Evolutionary conservation across 352 stramenopile species (phyloP).

Genomic region (Vaucheria bursata): DNA sequence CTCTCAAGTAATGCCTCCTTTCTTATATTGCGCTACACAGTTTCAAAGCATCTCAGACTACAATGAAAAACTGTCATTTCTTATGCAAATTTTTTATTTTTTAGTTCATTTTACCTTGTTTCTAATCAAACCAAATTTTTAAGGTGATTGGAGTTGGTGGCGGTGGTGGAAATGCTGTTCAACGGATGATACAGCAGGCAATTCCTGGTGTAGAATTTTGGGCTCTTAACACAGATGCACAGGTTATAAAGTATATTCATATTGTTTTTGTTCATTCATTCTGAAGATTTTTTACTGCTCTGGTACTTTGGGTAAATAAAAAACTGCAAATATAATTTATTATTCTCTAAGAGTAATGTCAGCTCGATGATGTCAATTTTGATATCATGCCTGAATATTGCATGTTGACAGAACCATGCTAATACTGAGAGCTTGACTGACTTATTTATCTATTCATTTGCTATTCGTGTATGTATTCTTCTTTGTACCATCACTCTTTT

Average conservation of each 20-base stretch:
- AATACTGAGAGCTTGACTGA: background rate
- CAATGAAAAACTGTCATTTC: too few relatives aligned
- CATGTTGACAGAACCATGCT: background rate
- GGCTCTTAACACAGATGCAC: slow-evolving; percentile 87
- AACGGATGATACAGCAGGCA: slow-evolving; percentile 59
- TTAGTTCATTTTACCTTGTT: too few relatives aligned
- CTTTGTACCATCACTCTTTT: background rate
- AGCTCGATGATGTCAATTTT: background rate
- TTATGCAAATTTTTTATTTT: too few relatives aligned
- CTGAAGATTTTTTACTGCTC: background rate
- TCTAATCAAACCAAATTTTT: too few relatives aligned
- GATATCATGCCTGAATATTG: background rate
- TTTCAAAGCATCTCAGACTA: too few relatives aligned
- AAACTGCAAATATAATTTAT: background rate
- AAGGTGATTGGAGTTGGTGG: slow-evolving; percentile 65
- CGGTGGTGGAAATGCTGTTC: slow-evolving; percentile 61
- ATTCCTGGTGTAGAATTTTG: slow-evolving; percentile 82
- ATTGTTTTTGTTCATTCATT: background rate
- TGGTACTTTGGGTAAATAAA: background rate
- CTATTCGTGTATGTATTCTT: background rate
- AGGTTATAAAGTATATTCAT: slow-evolving; percentile 50
- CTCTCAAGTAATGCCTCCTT: too few relatives aligned
- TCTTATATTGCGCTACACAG: too few relatives aligned
- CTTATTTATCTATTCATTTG: background rate
- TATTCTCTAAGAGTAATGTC: background rate